Evolutionary conservation across 768 basidiomycete genomes (phyloP).

Genomic region (Phanerochaete sordida): DNA sequence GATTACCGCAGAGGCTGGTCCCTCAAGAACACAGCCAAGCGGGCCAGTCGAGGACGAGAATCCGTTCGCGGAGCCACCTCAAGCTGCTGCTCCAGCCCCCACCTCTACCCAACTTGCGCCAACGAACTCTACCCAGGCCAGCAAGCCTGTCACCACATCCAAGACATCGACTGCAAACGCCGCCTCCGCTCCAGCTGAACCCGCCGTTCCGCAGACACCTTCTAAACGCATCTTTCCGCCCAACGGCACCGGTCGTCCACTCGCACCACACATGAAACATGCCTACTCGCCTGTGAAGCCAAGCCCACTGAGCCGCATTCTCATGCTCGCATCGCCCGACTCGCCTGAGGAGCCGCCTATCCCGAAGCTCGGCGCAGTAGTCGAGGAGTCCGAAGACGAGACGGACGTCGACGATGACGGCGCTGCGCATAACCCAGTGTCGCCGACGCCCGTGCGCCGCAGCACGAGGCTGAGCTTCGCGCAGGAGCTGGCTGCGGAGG

Average conservation of each 20-base stretch:
- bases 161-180: not conserved
- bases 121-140: not conserved
- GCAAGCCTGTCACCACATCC: not conserved
- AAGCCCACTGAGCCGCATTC: conserved; percentile 75
- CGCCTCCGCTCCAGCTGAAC: conserved; percentile 12
- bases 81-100: not conserved
- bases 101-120: not conserved
- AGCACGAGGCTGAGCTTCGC: conserved; percentile 24
- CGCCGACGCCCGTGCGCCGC: conserved; percentile 10
- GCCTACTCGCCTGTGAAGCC: conserved; percentile 81
- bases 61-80: not conserved
- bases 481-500: conserved; percentile 41
- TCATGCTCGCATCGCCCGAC: conserved; percentile 57
- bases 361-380: conserved; percentile 17
- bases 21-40: conserved; percentile 11
- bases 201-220: not conserved
- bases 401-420: conserved; percentile 2
- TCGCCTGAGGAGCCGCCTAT: conserved; percentile 13
- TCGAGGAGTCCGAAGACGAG: conserved; percentile 16
- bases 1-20: conserved; percentile 14
- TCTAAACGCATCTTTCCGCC: conserved; percentile 26
- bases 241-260: conserved; percentile 44
- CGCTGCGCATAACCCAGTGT: conserved; percentile 10
- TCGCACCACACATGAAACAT: conserved; percentile 66
- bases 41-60: not conserved